A percentile compares a stretch with the other conserved stretches of the same genome.
These are phyloP conservation scores for Arctium minus DNA, from an alignment of 129 eudicot species.

Conservation along the genomic window DNA sequence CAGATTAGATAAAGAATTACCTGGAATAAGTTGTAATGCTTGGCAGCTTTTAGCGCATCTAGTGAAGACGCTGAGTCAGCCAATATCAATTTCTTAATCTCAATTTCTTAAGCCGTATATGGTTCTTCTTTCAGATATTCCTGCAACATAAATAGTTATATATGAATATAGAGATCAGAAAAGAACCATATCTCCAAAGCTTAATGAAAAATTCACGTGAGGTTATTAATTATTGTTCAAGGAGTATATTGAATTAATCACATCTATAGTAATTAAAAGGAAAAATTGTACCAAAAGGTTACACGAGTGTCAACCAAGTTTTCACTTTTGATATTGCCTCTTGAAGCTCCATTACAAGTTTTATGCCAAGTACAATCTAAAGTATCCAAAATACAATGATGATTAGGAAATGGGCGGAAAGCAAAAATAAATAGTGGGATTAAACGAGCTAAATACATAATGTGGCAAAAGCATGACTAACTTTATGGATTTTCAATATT, in stretches of 20 bases:
- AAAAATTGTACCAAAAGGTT: not conserved
- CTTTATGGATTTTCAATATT: too few species aligned
- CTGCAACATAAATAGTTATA: too few species aligned
- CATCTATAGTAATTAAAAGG: not conserved
- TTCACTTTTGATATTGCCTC: constrained; percentile 67
- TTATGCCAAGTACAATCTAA: constrained; percentile 85
- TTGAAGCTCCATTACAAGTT: constrained; percentile 86
- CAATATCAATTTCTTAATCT: too few species aligned
- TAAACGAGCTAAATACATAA: too few species aligned
- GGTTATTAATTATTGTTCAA: not conserved
- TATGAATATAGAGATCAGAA: too few species aligned
- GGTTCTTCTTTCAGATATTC: too few species aligned
- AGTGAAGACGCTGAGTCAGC: constrained; percentile 63
- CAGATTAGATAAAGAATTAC: constrained; percentile 17
- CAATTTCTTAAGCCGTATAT: constrained; percentile 67
- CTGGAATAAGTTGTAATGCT: constrained; percentile 55
- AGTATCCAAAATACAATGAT: not conserved
- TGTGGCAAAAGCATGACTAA: too few species aligned
- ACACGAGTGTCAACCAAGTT: too few species aligned
- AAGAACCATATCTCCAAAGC: too few species aligned
- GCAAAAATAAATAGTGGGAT: too few species aligned
- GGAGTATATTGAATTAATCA: not conserved
- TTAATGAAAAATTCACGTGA: too few species aligned
- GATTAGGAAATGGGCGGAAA: not conserved
- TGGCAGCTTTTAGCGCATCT: constrained; percentile 78